Evolutionary conservation across 495 filamentous ascomycete species (phyloP).

Genomic region (Clohesyomyces aquaticus): DNA sequence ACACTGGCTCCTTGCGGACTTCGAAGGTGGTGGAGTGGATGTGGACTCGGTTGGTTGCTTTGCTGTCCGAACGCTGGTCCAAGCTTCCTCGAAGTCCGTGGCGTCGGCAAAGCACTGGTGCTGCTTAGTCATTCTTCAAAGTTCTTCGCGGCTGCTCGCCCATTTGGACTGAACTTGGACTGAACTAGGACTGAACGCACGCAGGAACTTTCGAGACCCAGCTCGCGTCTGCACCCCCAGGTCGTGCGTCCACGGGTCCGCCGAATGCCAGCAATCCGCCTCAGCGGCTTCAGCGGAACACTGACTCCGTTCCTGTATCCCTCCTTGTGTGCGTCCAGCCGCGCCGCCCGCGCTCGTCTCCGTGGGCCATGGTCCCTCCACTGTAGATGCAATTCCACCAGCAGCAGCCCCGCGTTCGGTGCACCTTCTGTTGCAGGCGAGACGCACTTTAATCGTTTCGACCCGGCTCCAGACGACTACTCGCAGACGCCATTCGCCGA

Average conservation of each 20-base stretch:
- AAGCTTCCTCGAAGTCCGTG: no score
- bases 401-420: not conserved
- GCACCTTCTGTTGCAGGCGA: conserved; percentile 3
- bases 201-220: no score
- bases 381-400: conserved; percentile 40
- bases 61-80: no score
- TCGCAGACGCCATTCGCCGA: conserved; percentile 81
- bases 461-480: conserved; percentile 82
- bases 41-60: no score
- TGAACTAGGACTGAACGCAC: no score
- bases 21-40: no score
- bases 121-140: no score
- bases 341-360: conserved; percentile 42
- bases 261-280: conserved; percentile 26
- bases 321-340: conserved; percentile 50
- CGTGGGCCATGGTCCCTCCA: conserved; percentile 29
- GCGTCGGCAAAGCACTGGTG: no score
- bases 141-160: no score
- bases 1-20: not conserved
- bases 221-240: not conserved
- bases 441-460: conserved; percentile 60
- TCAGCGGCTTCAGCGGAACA: conserved; percentile 43
- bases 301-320: conserved; percentile 72
- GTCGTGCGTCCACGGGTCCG: not conserved
- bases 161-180: no score